Conservation (phyloP, 495 filamentous ascomycete genomes). For the Penicillium pancosmium region DNA sequence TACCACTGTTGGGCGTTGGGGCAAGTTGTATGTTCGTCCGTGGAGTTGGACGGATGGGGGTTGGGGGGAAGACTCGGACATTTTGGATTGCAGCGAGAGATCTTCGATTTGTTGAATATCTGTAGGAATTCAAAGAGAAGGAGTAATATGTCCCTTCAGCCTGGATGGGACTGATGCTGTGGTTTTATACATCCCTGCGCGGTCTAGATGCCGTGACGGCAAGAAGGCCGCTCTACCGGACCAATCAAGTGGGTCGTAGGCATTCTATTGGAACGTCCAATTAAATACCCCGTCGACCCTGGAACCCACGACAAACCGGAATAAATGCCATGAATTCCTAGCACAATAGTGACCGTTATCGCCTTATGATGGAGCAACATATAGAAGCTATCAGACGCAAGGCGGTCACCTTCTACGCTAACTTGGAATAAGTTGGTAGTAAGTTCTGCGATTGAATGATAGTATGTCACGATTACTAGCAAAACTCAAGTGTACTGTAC, state of each 20-base stretch:
- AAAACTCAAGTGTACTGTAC: no score
- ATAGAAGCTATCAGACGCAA: no score
- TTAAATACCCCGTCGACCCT: no score
- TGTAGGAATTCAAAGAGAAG: background rate
- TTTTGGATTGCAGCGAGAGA: background rate
- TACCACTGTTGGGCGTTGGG: conserved; percentile 4
- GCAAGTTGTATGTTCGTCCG: conserved; percentile 7
- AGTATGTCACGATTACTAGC: no score
- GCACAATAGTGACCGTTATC: no score
- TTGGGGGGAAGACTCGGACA: background rate
- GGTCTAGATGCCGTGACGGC: conserved; percentile 2
- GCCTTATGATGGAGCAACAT: no score
- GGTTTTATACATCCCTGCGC: background rate
- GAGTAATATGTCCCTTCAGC: background rate
- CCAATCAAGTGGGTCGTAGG: background rate
- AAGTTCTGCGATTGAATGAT: no score
- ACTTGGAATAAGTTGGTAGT: no score
- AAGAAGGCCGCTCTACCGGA: background rate
- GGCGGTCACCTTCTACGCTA: no score
- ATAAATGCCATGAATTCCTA: no score
- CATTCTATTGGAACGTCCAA: no score
- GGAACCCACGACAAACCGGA: no score
- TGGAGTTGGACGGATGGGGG: conserved; percentile 4
- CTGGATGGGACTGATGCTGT: background rate
- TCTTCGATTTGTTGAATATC: background rate